Base-by-base conservation (phyloP, 306 rosid species). In the Trifolium subterraneum region DNA sequence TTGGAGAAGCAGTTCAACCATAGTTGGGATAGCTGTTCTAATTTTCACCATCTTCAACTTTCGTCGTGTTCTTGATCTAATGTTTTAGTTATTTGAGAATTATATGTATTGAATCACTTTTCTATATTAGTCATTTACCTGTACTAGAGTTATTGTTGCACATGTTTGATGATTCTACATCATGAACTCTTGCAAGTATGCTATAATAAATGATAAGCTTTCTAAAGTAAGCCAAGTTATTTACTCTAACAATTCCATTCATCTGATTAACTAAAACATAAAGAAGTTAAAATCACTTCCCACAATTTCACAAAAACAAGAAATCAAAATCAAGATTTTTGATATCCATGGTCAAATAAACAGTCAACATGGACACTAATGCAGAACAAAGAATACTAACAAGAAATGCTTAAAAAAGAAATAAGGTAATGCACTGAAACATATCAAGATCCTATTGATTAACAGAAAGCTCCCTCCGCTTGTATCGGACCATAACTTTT, bases 401-500 rank as follows among this genome's bases (percentile, higher is more conserved):
- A 76, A 44, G 38, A 29, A 67, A 50, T 59, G 71, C 68, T 67
- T 52, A 61, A 52, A 51, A 42, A 56, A 10, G 23, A 54, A 72
- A 74, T 5, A 61, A 64, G 29, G 64, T 33, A 36, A 44, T 14
- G 25, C 35, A 78, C 45, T 62, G 59, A 59, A 71, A 42, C 55
- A 50, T 0, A 14, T 39, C 25, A 10, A 4, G 31, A 22, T 51
- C 79, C 81, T 79, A 74, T 47, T 76, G 87, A 36, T 82, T 41
- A 65, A 78, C 83, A 16, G 85, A 81, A 62, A 94, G 96, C 77
- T 72, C 82, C 86, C 88, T 79, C 12, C 97, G 80, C 85, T 91
- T 94, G 74, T 94, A 94, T 18, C 95, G 90, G 27, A 92, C 97
- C 98, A 94, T 92, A 38, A 90, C 97, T 80, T 90, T 83, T 29